Conservation (phyloP, 164 flowering plant species). For the Brasenia schreberi region DNA sequence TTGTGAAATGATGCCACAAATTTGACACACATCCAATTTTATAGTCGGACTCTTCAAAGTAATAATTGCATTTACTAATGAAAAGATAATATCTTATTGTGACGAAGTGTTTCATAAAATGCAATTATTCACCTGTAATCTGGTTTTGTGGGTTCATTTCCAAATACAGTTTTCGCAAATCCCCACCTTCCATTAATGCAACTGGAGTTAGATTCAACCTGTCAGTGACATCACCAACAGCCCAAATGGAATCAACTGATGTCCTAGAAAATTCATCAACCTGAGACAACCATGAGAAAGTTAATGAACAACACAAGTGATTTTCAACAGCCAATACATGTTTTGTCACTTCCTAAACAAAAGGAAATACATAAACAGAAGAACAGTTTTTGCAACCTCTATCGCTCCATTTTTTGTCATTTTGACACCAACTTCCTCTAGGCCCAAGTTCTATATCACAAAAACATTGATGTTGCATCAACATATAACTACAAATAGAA, state of each 20-base stretch:
- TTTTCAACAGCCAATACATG: too few relatives aligned
- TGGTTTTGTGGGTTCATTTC: conserved; percentile 71
- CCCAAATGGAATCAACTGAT: conserved; percentile 96
- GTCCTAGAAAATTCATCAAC: conserved; percentile 88
- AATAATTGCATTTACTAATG: conserved; percentile 86
- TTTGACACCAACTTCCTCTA: conserved; percentile 71
- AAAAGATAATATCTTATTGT: conserved; percentile 57
- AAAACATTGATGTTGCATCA: conserved; percentile 2
- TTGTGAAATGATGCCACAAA: too few relatives aligned
- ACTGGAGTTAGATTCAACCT: conserved; percentile 94
- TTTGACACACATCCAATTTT: conserved; percentile 28
- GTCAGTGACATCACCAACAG: conserved; percentile 96
- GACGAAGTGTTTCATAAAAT: background rate
- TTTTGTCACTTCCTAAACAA: background rate
- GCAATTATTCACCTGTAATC: conserved; percentile 42
- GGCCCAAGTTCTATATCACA: conserved; percentile 60
- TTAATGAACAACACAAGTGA: background rate
- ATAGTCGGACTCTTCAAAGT: conserved; percentile 82
- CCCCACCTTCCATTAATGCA: conserved; percentile 98
- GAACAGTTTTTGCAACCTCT: conserved; percentile 33
- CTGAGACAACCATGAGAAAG: conserved; percentile 17
- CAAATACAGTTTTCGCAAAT: conserved; percentile 83
- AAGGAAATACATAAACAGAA: background rate
- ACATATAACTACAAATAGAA: background rate
- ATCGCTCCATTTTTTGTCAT: conserved; percentile 75